Base-by-base conservation (phyloP, 352 stramenopile genomes). In the Pythium periplocum region DNA sequence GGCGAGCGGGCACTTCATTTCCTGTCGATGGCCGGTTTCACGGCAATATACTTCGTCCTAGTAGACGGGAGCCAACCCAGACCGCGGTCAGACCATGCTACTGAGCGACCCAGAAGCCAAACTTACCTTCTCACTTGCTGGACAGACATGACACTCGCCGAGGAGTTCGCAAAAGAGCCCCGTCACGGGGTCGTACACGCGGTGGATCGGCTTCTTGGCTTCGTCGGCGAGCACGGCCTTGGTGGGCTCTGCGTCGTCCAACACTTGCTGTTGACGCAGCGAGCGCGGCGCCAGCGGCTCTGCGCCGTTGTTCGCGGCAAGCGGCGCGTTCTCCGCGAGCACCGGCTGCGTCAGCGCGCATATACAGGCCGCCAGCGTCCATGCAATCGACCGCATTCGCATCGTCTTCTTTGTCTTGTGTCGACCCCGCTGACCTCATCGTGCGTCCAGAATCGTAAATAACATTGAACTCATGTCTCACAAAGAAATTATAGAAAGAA, bases 11-110 rank as follows among this genome's bases (percentile, higher is more conserved):
- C 79, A 93, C 11, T 70, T 65, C 36, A 93, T 55, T 45, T 93
- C 83, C 63, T 90, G 78, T 0, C 75, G 74, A 49, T 83, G 74
- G 3, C 80, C 78, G 2, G 74, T 90, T 46, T 87, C 75, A 7
- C 75, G 69, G 50, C 83, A 93, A 45, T 73, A 86, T 17, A 51
- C 62, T 62, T 86, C 78, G 59, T 87, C 77, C 56, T 75, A 46
- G 4, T 12, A 31, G 12, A 52, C n/a, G 11, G 33, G 30, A 57
- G 51, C 41, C 38, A 52, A 41, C 32, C 33, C 41, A 57, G 37
- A 37, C 37, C n/a, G 12, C n/a, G 9, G 43, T 48, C 43, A 48
- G 9, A 31, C 17, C 43, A 37, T 53, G 41, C 43, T 53, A 52
- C 11, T 4, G 6, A 51, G 44, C 34, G 45, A 53, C 12, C 10